A percentile compares a stretch with the other conserved stretches of the same genome.
These are phyloP conservation scores for Epithele typhae DNA, from an alignment of 768 basidiomycete species.

Conservation along the genomic window DNA sequence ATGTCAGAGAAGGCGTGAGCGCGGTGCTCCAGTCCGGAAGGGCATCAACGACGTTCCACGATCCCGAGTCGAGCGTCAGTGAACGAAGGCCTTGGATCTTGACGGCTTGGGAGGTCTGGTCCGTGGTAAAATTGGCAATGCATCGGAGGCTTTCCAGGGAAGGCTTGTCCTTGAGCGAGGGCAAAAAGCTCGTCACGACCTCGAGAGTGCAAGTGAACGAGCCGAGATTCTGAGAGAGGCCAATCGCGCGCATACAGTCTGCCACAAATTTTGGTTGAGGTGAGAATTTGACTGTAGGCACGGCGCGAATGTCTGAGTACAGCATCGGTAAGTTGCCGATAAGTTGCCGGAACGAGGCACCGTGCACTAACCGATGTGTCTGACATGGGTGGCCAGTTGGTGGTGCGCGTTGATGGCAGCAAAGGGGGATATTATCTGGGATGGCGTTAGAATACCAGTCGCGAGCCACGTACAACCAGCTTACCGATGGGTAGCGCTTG, in stretches of 20 bases:
- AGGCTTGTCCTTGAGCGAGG: constrained; percentile 38
- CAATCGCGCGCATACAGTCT: constrained; percentile 47
- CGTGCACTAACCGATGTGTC: constrained; percentile 43
- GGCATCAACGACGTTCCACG: constrained; percentile 55
- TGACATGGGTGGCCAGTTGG: constrained; percentile 53
- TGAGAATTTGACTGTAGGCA: constrained; percentile 37
- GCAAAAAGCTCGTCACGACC: constrained; percentile 47
- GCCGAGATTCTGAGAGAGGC: constrained; percentile 45
- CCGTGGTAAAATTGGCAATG: constrained; percentile 47
- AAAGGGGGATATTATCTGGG: constrained; percentile 57
- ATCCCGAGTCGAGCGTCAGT: constrained; percentile 54
- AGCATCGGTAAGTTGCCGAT: no score
- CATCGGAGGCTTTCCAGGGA: constrained; percentile 45
- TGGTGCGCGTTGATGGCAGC: constrained; percentile 49
- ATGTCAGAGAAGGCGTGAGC: constrained; percentile 42
- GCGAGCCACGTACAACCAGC: no score
- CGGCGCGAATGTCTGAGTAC: constrained; percentile 45
- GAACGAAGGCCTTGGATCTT: constrained; percentile 36
- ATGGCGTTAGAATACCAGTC: neutral
- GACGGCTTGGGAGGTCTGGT: constrained; percentile 43
- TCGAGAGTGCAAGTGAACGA: constrained; percentile 53
- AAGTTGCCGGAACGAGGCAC: neutral
- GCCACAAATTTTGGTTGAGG: constrained; percentile 38
- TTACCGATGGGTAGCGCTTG: constrained; percentile 51
- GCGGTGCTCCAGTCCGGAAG: constrained; percentile 53